Conservation (phyloP, 2,329 filamentous ascomycete species). For the Neonectria sp. region DNA sequence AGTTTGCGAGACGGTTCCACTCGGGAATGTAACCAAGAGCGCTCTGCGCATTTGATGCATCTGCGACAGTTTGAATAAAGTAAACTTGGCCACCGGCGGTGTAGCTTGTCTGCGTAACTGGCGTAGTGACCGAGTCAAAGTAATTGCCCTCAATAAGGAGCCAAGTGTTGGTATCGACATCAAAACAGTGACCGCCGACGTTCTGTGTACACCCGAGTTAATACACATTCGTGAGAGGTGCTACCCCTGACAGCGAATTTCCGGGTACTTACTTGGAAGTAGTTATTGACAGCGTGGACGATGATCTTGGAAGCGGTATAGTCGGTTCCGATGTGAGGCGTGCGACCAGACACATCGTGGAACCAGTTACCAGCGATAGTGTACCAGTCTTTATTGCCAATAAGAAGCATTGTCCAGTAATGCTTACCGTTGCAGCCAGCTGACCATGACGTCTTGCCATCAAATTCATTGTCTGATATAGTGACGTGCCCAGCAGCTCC, state of each 20-base stretch:
- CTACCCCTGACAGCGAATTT: not conserved
- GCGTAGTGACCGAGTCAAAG: conserved; percentile 66
- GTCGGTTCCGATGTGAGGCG: conserved; percentile 67
- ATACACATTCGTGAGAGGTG: not conserved
- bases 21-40: conserved; percentile 44
- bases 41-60: conserved; percentile 32
- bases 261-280: conserved; percentile 58
- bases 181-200: conserved; percentile 67
- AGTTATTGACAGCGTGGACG: conserved; percentile 74
- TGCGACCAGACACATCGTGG: conserved; percentile 69
- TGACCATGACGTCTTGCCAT: conserved; percentile 67
- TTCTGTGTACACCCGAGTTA: conserved; percentile 44
- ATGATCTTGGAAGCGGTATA: conserved; percentile 56
- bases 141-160: conserved; percentile 70
- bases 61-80: not conserved
- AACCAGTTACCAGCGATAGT: conserved; percentile 73
- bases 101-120: conserved; percentile 34
- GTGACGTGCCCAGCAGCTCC: conserved; percentile 67
- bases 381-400: conserved; percentile 53
- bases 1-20: conserved; percentile 39
- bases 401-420: conserved; percentile 72
- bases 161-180: conserved; percentile 57
- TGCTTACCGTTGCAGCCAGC: conserved; percentile 71
- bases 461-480: conserved; percentile 71
- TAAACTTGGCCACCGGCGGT: conserved; percentile 40